A percentile compares a stretch with the other conserved stretches of the same genome.
Conservation (phyloP, 805 yeast genomes). For the Torulaspora indica region DNA sequence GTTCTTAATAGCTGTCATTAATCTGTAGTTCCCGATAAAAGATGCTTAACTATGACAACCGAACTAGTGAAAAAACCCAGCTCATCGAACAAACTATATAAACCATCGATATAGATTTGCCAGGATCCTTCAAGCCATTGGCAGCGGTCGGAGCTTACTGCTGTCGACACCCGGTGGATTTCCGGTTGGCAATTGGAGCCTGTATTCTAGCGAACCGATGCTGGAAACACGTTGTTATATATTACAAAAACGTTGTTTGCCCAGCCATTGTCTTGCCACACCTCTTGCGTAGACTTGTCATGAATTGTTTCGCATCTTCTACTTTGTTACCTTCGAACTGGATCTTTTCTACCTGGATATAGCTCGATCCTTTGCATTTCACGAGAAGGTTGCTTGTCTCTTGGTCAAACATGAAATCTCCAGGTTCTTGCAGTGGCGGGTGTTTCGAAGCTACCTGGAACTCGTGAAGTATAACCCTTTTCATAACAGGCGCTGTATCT, state of each 20-base stretch:
- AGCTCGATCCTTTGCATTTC: slow-evolving; percentile 42
- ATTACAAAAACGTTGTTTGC: slow-evolving; percentile 2
- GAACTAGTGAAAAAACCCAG: no score
- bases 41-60: background rate
- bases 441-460: slow-evolving; percentile 19
- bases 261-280: slow-evolving; percentile 25
- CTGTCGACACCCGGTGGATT: no score
- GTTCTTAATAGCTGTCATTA: background rate
- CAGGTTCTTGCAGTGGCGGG: slow-evolving; percentile 18
- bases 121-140: background rate
- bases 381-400: slow-evolving; percentile 34
- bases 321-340: slow-evolving; percentile 53
- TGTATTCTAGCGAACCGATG: no score
- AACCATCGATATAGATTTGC: background rate
- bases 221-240: background rate
- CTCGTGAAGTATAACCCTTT: slow-evolving; percentile 48
- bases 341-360: slow-evolving; percentile 36
- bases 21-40: slow-evolving; percentile 2
- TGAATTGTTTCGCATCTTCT: slow-evolving; percentile 46
- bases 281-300: slow-evolving; percentile 43
- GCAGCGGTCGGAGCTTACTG: background rate
- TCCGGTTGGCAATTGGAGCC: background rate
- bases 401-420: slow-evolving; percentile 31
- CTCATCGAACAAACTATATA: background rate
- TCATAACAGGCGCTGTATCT: slow-evolving; percentile 25